Evolutionary conservation across 1,284 basidiomycete genomes (phyloP).

Genomic region (Xanthoconium separans): DNA sequence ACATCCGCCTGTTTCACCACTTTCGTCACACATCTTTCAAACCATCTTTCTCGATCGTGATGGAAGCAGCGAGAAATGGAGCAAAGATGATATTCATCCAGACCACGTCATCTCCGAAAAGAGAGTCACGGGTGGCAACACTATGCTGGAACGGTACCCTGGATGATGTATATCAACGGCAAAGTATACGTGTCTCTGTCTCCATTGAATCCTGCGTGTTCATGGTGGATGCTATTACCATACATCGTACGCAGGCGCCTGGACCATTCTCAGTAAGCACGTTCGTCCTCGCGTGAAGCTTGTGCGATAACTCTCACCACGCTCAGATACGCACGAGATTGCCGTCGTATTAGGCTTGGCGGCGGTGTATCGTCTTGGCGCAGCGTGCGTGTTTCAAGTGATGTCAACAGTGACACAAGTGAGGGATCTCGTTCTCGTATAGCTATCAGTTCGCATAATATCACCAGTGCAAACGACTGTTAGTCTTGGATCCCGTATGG

Average conservation of each 20-base stretch:
- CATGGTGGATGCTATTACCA: background rate
- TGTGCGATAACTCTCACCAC: background rate
- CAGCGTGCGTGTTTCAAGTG: background rate
- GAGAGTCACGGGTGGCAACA: background rate
- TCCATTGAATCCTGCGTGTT: background rate
- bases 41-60: background rate
- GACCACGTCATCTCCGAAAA: background rate
- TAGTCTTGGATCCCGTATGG: background rate
- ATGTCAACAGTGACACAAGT: background rate
- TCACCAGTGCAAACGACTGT: background rate
- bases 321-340: background rate
- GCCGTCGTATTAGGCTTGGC: background rate
- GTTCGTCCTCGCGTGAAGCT: background rate
- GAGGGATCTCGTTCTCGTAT: background rate
- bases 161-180: background rate
- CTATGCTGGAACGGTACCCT: background rate
- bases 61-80: background rate
- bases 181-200: background rate
- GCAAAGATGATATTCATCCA: background rate
- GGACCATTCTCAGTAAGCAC: background rate
- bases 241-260: background rate
- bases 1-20: background rate
- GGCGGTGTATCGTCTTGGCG: background rate
- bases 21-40: background rate
- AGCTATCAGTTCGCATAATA: background rate